Evolutionary conservation across 176 grass and related monocot genomes (phyloP).

Genomic region (Luzula sylvatica): DNA sequence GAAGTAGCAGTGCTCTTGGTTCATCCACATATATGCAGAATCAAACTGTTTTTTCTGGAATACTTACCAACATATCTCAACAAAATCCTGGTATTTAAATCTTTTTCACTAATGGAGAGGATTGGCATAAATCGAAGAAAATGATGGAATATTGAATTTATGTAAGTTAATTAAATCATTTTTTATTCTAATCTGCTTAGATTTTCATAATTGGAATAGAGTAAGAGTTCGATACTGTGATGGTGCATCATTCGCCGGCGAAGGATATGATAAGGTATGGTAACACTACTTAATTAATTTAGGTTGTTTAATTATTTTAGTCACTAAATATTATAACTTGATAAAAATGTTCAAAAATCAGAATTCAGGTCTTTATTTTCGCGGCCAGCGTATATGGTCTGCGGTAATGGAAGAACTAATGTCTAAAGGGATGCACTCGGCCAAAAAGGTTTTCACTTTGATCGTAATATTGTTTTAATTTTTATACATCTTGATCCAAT

Average conservation of each 20-base stretch:
- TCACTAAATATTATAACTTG: too few relatives aligned
- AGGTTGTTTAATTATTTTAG: neutral
- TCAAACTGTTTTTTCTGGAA: constrained; percentile 13
- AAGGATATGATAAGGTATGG: constrained; percentile 32
- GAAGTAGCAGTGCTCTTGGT: neutral
- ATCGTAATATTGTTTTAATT: too few relatives aligned
- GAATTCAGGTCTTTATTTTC: constrained; percentile 52
- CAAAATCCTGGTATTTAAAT: constrained; percentile 27
- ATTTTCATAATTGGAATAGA: constrained; percentile 95
- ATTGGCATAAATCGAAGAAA: too few relatives aligned
- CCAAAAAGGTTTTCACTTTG: constrained; percentile 46
- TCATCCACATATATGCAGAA: constrained; percentile 36
- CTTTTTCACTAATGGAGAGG: neutral
- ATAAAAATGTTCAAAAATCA: constrained; percentile 18
- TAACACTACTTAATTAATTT: neutral
- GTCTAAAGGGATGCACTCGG: constrained; percentile 54
- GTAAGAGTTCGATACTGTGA: constrained; percentile 86
- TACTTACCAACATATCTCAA: constrained; percentile 13
- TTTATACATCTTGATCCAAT: neutral
- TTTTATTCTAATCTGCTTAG: constrained; percentile 23
- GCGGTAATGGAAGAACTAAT: constrained; percentile 77
- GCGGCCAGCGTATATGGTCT: constrained; percentile 64
- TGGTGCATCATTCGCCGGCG: constrained; percentile 69
- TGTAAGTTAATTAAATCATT: neutral
- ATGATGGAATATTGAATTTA: neutral